Evolutionary conservation across 2,329 filamentous ascomycete species (phyloP).

Genomic region (Hypoxylon sp.): DNA sequence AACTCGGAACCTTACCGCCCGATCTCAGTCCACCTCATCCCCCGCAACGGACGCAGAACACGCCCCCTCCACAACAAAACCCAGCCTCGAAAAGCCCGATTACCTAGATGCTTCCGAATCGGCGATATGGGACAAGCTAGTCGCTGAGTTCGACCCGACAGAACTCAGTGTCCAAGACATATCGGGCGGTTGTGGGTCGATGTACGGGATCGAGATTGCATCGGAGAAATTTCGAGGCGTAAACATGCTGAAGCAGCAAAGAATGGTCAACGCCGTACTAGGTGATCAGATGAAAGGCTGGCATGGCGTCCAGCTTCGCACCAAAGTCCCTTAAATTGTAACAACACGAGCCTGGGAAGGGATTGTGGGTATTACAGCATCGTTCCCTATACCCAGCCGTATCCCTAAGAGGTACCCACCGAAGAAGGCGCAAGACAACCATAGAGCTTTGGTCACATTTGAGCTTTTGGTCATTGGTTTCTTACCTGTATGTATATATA

Average conservation of each 20-base stretch:
- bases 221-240: slow-evolving; percentile 79
- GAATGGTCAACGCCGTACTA: slow-evolving; percentile 82
- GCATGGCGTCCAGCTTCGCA: slow-evolving; percentile 87
- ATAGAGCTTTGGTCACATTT: neutral
- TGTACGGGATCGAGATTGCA: slow-evolving; percentile 87
- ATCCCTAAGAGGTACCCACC: neutral
- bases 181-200: slow-evolving; percentile 86
- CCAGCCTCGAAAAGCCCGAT: slow-evolving; percentile 60
- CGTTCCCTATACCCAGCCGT: slow-evolving; percentile 5
- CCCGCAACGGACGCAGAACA: slow-evolving; percentile 45
- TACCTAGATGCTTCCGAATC: slow-evolving; percentile 70
- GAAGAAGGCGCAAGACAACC: neutral
- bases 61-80: slow-evolving; percentile 33
- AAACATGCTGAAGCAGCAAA: slow-evolving; percentile 84
- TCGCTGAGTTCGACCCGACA: slow-evolving; percentile 65
- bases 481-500: slow-evolving; percentile 4
- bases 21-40: slow-evolving; percentile 50
- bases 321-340: slow-evolving; percentile 64
- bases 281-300: slow-evolving; percentile 83
- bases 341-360: neutral
- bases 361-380: neutral
- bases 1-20: slow-evolving; percentile 4
- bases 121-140: slow-evolving; percentile 69
- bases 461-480: neutral
- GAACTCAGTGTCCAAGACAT: slow-evolving; percentile 80